Evolutionary conservation across 1,284 basidiomycete genomes (phyloP), one percentile per base, ranked within the genome.

Genomic region (Taiwanofungus camphoratus): DNA sequence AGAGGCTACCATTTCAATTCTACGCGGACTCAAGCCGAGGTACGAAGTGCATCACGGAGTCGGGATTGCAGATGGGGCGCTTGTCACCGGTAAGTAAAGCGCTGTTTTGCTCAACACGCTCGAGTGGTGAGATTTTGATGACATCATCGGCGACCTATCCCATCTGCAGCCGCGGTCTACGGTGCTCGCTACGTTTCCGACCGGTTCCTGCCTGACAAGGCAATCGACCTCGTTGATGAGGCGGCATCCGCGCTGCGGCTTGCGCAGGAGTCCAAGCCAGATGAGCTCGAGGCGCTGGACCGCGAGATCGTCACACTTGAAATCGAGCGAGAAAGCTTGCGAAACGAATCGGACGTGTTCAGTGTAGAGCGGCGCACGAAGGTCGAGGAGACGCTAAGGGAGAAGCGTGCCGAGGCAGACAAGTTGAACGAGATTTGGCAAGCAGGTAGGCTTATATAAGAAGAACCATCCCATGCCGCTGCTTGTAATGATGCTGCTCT

Each of bases 31-130:
- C 34, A 92, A 93, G 60, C 66, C 82, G 0, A 72, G 82, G 35
- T 93, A 93, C 54, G 92, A 95, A 55, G 81, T 91, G 0, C 92
- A 95, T 58, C 92, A 93, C 55, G 92, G 92, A 44, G 90, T 96
- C 1, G 87, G 88, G 55, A 93, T 96, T 45, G 80, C 87, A 3
- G 92, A 96, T 57, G 73, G 76, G 2, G 91, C 92, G 0, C 69
- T 96, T 11, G 91, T 96, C 9, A 91, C 89, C 1, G 86, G 78
- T 78, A 46, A 22, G 66, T 53, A n/a, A n/a, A n/a, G 26, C 26
- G 26, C 13, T 7, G 8, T 27, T 13, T 21, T 39, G 20, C 23
- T 22, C 21, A n/a, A 7, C 44, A 9, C 2, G 15, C 11, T 20
- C 37, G 21, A 15, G 21, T 18, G 4, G 5, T 11, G 9, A n/a